A percentile compares a stretch with the other conserved stretches of the same genome.
These are phyloP conservation scores for Rhodotorula diobovata DNA, from an alignment of 768 basidiomycete species.

Conservation along the genomic window DNA sequence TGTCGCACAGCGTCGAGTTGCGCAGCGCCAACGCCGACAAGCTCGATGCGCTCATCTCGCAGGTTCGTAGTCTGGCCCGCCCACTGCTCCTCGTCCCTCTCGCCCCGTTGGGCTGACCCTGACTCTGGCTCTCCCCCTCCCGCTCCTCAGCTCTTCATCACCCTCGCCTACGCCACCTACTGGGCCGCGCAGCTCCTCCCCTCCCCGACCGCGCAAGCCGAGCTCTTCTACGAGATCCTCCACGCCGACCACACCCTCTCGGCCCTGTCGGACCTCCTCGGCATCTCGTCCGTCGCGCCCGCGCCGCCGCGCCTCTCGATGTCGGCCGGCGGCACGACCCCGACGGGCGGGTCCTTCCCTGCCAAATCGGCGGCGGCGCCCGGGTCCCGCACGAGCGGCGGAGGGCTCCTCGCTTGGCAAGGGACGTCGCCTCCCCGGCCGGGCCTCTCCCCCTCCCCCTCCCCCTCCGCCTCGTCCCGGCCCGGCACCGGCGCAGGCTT, in stretches of 20 bases:
- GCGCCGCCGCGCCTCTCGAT: not conserved
- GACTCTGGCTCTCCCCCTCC: not conserved
- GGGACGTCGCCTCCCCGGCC: not conserved
- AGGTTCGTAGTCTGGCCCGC: not conserved
- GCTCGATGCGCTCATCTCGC: conserved; percentile 29
- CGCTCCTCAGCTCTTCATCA: conserved; percentile 30
- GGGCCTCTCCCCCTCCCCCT: too few relatives aligned
- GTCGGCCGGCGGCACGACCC: not conserved
- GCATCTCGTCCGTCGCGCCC: conserved; percentile 17
- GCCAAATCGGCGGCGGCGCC: too few relatives aligned
- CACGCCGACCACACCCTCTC: conserved; percentile 9
- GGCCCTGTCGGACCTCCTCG: conserved; percentile 32
- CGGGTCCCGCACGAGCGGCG: conserved; percentile 8
- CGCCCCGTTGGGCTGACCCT: too few relatives aligned
- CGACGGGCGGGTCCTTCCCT: not conserved
- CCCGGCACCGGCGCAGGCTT: conserved; percentile 10
- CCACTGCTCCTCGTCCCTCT: too few relatives aligned
- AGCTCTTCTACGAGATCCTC: conserved; percentile 23
- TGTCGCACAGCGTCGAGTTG: conserved; percentile 10
- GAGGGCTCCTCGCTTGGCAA: not conserved
- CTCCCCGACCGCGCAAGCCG: not conserved
- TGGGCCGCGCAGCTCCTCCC: conserved; percentile 37
- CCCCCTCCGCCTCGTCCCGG: not conserved
- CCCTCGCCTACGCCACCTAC: conserved; percentile 30
- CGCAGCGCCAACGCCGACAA: not conserved